Evolutionary conservation across 768 basidiomycete species (phyloP).

Genomic region (Panaeolus cyanescens): DNA sequence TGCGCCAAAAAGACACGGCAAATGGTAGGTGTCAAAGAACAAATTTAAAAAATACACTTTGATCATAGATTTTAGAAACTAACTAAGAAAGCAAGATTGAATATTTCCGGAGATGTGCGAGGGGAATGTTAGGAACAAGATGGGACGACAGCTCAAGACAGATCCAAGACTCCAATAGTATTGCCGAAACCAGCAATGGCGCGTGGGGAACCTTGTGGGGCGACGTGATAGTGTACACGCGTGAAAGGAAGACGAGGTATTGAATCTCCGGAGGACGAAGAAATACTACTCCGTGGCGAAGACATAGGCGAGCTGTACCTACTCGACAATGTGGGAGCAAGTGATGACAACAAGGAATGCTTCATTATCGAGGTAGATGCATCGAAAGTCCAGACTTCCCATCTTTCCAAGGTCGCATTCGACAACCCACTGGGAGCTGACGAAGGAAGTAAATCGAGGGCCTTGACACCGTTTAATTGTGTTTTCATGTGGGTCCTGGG

Average conservation of each 20-base stretch:
- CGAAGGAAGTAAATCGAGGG: not conserved
- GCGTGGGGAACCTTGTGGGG: conserved; percentile 48
- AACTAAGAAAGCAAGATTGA: not conserved
- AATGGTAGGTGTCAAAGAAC: not conserved
- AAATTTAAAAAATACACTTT: not conserved
- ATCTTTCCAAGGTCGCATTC: conserved; percentile 67
- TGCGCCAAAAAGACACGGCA: not conserved
- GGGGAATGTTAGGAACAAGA: not conserved
- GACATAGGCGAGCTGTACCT: conserved; percentile 20
- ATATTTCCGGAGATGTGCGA: not conserved
- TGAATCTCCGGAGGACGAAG: conserved; percentile 21
- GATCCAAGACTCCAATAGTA: conserved; percentile 63
- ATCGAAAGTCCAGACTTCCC: conserved; percentile 85
- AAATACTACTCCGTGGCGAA: conserved; percentile 19
- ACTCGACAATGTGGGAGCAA: conserved; percentile 30
- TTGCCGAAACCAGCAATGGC: conserved; percentile 80
- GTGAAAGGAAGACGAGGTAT: conserved; percentile 78
- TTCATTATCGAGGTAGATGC: conserved; percentile 48
- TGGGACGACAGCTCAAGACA: conserved; percentile 20
- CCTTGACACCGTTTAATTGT: conserved; percentile 10
- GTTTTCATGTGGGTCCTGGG: conserved; percentile 45
- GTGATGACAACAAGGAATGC: conserved; percentile 50
- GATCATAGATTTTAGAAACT: not conserved
- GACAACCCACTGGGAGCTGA: conserved; percentile 50
- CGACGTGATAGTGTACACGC: conserved; percentile 54